These are phyloP conservation scores for Aspergillus candidus DNA, from an alignment of 2,329 filamentous ascomycete species.

Conservation along the genomic window DNA sequence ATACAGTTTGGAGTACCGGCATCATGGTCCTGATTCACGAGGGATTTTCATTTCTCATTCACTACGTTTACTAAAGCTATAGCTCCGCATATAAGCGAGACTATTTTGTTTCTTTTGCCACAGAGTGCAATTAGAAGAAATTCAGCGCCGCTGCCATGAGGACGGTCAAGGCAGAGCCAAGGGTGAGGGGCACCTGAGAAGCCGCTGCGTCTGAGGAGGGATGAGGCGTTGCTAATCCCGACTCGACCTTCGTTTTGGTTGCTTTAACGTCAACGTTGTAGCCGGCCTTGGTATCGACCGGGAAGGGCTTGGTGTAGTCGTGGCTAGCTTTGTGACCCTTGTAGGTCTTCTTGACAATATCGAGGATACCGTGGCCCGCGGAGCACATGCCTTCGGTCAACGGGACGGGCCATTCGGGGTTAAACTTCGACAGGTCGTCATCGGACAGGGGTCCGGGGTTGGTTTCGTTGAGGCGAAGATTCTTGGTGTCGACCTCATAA, in stretches of 20 bases:
- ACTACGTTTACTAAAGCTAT: no score
- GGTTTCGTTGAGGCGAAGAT: constrained; percentile 49
- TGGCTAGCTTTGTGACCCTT: constrained; percentile 23
- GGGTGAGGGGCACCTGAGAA: no score
- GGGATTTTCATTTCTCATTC: no score
- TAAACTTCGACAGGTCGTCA: constrained; percentile 21
- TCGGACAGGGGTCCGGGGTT: constrained; percentile 45
- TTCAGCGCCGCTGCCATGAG: no score
- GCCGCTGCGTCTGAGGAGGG: constrained; percentile 6
- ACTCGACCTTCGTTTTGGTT: constrained; percentile 16
- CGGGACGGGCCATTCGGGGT: constrained; percentile 25
- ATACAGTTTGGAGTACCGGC: no score
- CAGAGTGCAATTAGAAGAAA: no score
- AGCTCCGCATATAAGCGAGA: no score
- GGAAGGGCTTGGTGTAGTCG: constrained; percentile 32
- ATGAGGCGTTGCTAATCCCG: constrained; percentile 8
- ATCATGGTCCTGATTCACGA: no score
- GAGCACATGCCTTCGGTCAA: constrained; percentile 25
- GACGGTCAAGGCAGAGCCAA: no score
- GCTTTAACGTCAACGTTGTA: constrained; percentile 26
- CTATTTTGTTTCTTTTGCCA: no score
- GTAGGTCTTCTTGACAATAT: constrained; percentile 30
- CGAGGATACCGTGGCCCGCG: constrained; percentile 31
- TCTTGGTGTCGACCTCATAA: constrained; percentile 34
- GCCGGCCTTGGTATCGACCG: constrained; percentile 20